Evolutionary conservation across 2,329 filamentous ascomycete species (phyloP).

Genomic region (Pseudopithomyces chartarum): DNA sequence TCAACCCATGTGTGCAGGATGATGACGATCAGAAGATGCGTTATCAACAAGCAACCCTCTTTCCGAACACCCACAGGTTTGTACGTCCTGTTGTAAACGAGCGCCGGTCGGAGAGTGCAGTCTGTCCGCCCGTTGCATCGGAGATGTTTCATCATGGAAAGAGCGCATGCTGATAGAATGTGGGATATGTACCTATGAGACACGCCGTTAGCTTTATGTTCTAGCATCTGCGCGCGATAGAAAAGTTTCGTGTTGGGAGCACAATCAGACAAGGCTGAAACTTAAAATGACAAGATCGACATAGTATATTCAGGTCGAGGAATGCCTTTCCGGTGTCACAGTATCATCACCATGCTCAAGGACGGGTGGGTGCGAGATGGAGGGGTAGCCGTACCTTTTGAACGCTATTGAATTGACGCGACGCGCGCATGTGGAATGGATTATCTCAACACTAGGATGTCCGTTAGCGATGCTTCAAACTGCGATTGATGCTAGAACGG

Average conservation of each 20-base stretch:
- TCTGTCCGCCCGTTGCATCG: constrained; percentile 75
- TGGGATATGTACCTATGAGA: constrained; percentile 39
- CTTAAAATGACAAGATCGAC: constrained; percentile 68
- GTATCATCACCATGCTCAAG: constrained; percentile 61
- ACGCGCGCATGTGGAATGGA: neutral
- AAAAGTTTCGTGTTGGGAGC: constrained; percentile 19
- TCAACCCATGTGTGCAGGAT: constrained; percentile 11
- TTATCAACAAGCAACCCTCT: constrained; percentile 69
- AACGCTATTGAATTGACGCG: neutral
- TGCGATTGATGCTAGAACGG: constrained; percentile 1
- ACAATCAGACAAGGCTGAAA: constrained; percentile 73
- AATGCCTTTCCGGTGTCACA: constrained; percentile 70
- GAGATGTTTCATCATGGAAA: constrained; percentile 62
- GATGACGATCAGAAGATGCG: constrained; percentile 65
- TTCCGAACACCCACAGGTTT: constrained; percentile 64
- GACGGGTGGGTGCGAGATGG: constrained; percentile 11
- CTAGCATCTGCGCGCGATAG: constrained; percentile 15
- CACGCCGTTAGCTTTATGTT: constrained; percentile 31
- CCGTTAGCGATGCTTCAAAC: constrained; percentile 22
- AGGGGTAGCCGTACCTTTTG: constrained; percentile 49
- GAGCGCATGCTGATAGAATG: constrained; percentile 20
- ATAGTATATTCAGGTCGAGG: constrained; percentile 68
- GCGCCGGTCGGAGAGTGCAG: constrained; percentile 56
- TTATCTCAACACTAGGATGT: constrained; percentile 9
- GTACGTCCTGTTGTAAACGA: constrained; percentile 63